Percentiles rank a stretch among this genome's conserved stretches.
These are phyloP conservation scores for Rhodotorula babjevae DNA, from an alignment of 768 basidiomycete species.

Conservation along the genomic window DNA sequence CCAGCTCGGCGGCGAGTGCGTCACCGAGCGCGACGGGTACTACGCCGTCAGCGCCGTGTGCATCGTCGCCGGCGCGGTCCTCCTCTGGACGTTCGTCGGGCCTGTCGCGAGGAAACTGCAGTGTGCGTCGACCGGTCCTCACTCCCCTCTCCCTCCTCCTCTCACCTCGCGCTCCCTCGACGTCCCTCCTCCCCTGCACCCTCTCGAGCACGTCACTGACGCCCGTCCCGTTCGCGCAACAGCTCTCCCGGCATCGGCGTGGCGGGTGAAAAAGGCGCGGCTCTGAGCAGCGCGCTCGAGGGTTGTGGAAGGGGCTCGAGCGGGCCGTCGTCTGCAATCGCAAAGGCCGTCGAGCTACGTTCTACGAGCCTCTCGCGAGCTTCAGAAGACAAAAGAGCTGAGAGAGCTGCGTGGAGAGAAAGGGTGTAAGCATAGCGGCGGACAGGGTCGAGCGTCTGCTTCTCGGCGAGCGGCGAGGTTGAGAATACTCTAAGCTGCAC, in stretches of 20 bases:
- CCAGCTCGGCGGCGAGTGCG: conserved; percentile 70
- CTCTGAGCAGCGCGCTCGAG: background rate
- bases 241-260: background rate
- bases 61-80: conserved; percentile 65
- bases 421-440: too few species aligned
- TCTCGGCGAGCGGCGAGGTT: too few species aligned
- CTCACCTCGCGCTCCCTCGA: background rate
- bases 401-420: too few species aligned
- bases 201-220: background rate
- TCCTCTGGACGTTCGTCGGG: conserved; percentile 69
- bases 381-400: too few species aligned
- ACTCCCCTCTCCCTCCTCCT: background rate
- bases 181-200: too few species aligned
- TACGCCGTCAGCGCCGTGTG: conserved; percentile 79
- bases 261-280: conserved; percentile 1
- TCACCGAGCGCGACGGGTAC: conserved; percentile 84
- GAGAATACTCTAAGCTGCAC: too few species aligned
- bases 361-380: too few species aligned
- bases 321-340: too few species aligned
- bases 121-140: conserved; percentile 9
- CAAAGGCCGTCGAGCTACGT: too few species aligned
- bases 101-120: conserved; percentile 82
- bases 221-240: background rate
- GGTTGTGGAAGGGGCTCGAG: too few species aligned
- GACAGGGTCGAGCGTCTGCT: too few species aligned